Conservation (phyloP, 2,329 filamentous ascomycete species). For the Diplodia scrobiculata region DNA sequence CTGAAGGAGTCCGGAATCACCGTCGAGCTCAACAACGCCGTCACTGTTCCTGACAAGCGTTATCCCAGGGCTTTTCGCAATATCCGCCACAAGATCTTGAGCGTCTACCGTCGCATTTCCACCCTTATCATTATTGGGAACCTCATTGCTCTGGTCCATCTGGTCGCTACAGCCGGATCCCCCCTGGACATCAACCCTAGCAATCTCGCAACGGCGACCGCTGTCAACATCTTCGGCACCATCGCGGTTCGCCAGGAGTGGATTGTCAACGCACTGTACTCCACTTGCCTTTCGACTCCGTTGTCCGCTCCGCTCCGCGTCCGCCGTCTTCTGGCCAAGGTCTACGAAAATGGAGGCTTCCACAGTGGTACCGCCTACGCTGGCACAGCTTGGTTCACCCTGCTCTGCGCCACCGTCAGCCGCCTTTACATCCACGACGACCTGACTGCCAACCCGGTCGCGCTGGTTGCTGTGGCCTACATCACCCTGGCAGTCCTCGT, state of each 20-base stretch:
- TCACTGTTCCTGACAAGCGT: slow-evolving; percentile 29
- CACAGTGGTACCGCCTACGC: slow-evolving; percentile 41
- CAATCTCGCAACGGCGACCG: slow-evolving; percentile 38
- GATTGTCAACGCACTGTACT: slow-evolving; percentile 39
- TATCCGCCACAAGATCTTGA: slow-evolving; percentile 31
- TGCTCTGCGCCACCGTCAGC: slow-evolving; percentile 43
- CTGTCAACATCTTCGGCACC: slow-evolving; percentile 40
- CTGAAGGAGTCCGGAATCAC: not conserved
- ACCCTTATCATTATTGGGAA: slow-evolving; percentile 48
- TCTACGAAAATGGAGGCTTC: slow-evolving; percentile 42
- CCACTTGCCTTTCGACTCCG: slow-evolving; percentile 39
- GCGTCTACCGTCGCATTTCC: slow-evolving; percentile 49
- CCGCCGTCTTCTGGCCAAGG: slow-evolving; percentile 35
- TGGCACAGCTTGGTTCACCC: slow-evolving; percentile 48
- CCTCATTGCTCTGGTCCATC: slow-evolving; percentile 35
- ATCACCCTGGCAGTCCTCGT: slow-evolving; percentile 34
- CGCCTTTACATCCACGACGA: slow-evolving; percentile 33
- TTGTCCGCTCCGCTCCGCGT: slow-evolving; percentile 36
- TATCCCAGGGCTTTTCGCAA: slow-evolving; percentile 31
- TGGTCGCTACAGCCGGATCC: slow-evolving; percentile 27
- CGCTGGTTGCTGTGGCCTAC: slow-evolving; percentile 35
- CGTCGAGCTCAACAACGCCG: not conserved
- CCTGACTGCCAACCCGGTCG: slow-evolving; percentile 28
- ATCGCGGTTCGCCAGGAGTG: slow-evolving; percentile 41
- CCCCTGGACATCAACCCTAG: slow-evolving; percentile 30